Base-by-base conservation (phyloP, 2,329 filamentous ascomycete genomes). In the Aspergillus oerlinghausenensis region DNA sequence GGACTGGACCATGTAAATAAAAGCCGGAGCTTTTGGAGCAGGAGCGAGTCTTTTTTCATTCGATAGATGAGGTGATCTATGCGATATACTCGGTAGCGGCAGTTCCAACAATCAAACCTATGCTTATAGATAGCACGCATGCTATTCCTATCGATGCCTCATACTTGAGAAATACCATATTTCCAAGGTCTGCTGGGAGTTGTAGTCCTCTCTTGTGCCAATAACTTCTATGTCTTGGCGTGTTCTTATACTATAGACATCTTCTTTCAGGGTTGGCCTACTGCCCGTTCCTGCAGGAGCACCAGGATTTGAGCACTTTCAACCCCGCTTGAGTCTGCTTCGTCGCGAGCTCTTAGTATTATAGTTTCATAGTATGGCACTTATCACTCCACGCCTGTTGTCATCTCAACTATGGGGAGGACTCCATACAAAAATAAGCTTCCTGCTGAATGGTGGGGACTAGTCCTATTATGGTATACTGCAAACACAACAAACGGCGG, bases 1-100 rank as follows among this genome's bases (percentile, higher is more conserved):
- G 81, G 83, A 19, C 75, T 87, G 54, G 85, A 87, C 65, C 84
- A 87, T 73, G 76, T 83, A 59, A 86, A 85, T 75, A 85, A 85
- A 69, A 79, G 77, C 58, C 77, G 82, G 58, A 82, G 76, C 65
- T 81, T 83, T 68, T 86, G 82, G 81, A 79, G 76, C 64, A 80
- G 82, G 66, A 79, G 83, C 51, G 84, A 87, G 68, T 83, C 82
- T 58, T 84, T 87, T 70, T 86, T 85, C 73, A 87, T 87, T 68
- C 79, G 82, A 71, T 84, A 75, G 70, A 70, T 52, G 63, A 28
- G 42, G 26, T 29, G 32, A 58, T 53, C 26, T 17, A 43, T 52
- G 50, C 21, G 23, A 47, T 25, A 14, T 47, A 23, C 43, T 23
- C 21, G 43, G 43, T 47, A 21, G 43, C 23, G 43, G 23, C 21